Base-by-base conservation (phyloP, 305 asterid species). In the Fraxinus xanthoxyloides region DNA sequence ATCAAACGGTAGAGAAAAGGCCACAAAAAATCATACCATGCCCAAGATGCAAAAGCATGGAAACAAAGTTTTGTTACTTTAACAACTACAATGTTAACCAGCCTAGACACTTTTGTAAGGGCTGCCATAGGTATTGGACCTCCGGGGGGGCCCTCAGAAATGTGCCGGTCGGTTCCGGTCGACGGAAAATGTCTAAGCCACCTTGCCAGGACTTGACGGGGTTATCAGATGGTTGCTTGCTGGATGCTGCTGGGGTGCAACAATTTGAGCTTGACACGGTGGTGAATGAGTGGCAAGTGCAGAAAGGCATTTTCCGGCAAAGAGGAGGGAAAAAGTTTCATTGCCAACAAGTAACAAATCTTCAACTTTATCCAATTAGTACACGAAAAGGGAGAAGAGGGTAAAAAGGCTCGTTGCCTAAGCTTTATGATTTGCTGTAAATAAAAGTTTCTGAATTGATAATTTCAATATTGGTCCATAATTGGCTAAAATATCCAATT, bases 91-190 rank as follows among this genome's bases (percentile, higher is more conserved):
- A 94, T 80, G 97, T 94, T 67, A 95, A 95, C 78, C 98, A 95
- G 87, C 99, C 98, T 0, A 76, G 98, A 46, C 97, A 95, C 92
- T 94, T 90, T 43, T 95, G 97, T 72, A 93, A 90, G 86, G 93
- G 91, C 43, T 95, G 99, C 82, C 97, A 93, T 75, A 80, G 99
- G 75, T 95, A 95, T 81, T 95, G 99, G 99, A 95, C 99, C 0
- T 95, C 97, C 80, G 99, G 97, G 0, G 99, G 99, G 1, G 97
- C 98, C 59, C 92, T 95, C 30, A 89, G 98, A 34, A 93, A 92
- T 77, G 99, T 93, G 0, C 99, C 98, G 7, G 86, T 92, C 15
- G 97, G 99, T 2, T 97, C 97, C 0, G 99, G 98, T 30, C 96
- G 98, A 76, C 95, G 99, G 46, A 94, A 94, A 67, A 82, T 81